A percentile compares a stretch with the other conserved stretches of the same genome.
These are phyloP conservation scores for Suillus sp. DNA, from an alignment of 768 basidiomycete species.

Conservation along the genomic window DNA sequence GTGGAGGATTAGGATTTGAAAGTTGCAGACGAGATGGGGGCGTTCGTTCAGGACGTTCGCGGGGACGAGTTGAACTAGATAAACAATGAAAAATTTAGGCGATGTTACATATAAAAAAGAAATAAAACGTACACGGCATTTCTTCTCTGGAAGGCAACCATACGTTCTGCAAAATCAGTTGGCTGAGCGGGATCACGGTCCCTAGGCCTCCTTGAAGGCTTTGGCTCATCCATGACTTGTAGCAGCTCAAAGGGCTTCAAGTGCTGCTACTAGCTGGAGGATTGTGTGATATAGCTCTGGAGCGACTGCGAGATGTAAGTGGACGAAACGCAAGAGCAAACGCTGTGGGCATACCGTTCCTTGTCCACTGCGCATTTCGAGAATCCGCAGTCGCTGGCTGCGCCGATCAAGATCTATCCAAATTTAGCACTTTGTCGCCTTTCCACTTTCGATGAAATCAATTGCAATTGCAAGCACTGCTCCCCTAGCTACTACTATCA, in stretches of 20 bases:
- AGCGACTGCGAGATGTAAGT: slow-evolving; percentile 8
- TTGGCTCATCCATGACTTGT: slow-evolving; percentile 36
- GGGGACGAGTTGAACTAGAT: slow-evolving; percentile 45
- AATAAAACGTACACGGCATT: slow-evolving; percentile 53
- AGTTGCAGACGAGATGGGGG: slow-evolving; percentile 33
- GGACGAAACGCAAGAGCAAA: slow-evolving; percentile 12
- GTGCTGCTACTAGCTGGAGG: slow-evolving; percentile 4
- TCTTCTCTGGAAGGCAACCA: slow-evolving; percentile 68
- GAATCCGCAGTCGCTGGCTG: slow-evolving; percentile 37
- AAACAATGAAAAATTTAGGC: slow-evolving; percentile 8
- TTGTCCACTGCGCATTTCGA: slow-evolving; percentile 24
- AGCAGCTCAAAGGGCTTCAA: slow-evolving; percentile 1
- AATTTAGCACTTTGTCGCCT: slow-evolving; percentile 15
- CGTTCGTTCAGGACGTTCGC: slow-evolving; percentile 50
- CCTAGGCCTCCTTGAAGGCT: slow-evolving; percentile 41
- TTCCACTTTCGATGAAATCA: neutral
- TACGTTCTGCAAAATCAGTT: slow-evolving; percentile 59
- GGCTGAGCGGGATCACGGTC: slow-evolving; percentile 45
- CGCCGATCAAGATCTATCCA: slow-evolving; percentile 37
- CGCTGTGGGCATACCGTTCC: slow-evolving; percentile 7
- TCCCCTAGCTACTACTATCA: no score
- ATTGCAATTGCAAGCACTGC: neutral
- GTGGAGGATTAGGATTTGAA: slow-evolving; percentile 28
- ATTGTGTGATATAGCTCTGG: neutral
- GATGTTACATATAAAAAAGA: neutral